These are phyloP conservation scores for Plasmodium adleri DNA, from an alignment of 169 alveolate genomes.

Conservation along the genomic window DNA sequence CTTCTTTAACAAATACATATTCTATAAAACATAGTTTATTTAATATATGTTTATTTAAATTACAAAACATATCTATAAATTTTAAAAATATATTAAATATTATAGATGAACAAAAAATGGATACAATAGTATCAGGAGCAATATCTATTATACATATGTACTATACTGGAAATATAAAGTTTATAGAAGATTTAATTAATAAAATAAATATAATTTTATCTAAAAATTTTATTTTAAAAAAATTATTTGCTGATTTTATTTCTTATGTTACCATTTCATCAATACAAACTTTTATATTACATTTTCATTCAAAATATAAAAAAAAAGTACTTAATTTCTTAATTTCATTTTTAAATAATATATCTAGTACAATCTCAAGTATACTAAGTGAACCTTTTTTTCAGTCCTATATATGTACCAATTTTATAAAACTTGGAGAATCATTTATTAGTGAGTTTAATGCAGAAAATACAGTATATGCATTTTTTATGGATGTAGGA, in stretches of 20 bases:
- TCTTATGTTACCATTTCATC: constrained; percentile 72
- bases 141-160: constrained; percentile 55
- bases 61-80: constrained; percentile 39
- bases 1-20: constrained; percentile 36
- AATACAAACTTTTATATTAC: constrained; percentile 50
- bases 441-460: constrained; percentile 63
- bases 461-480: constrained; percentile 56
- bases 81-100: constrained; percentile 58
- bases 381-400: constrained; percentile 52
- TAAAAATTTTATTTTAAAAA: constrained; percentile 42
- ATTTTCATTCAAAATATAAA: constrained; percentile 62
- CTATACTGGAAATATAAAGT: constrained; percentile 41
- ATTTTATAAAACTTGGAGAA: constrained; percentile 42
- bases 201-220: constrained; percentile 40
- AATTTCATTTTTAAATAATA: constrained; percentile 26
- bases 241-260: constrained; percentile 58
- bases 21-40: constrained; percentile 52
- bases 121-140: constrained; percentile 12
- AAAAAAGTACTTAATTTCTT: constrained; percentile 28
- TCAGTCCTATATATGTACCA: constrained; percentile 63
- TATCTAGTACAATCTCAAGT: constrained; percentile 50
- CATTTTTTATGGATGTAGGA: constrained; percentile 59
- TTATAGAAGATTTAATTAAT: constrained; percentile 59
- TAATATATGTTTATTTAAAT: constrained; percentile 45
- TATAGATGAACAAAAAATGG: constrained; percentile 39